Evolutionary conservation across 768 basidiomycete species (phyloP), one percentile per base, ranked within the genome.

Genomic region (Kondoa malvinella): DNA sequence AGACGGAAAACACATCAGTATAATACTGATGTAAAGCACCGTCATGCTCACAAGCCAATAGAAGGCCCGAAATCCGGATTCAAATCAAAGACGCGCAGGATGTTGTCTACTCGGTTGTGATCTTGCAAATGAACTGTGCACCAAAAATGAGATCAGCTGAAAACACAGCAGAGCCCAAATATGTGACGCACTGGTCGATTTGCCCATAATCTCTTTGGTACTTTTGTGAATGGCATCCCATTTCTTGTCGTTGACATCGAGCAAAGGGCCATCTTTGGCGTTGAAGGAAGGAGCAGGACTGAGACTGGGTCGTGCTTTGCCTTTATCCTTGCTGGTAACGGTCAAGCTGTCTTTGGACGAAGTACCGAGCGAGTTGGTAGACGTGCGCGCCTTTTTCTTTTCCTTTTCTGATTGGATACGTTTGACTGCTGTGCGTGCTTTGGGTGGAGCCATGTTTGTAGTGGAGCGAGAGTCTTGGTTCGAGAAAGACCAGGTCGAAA

Each of bases 31-130:
- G n/a, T 14, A 29, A 59, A 31, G 21, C 14, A 8, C 14, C 21
- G 27, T 31, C 27, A 12, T 17, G 31, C 61, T 64, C 66, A 69
- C 56, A 89, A 81, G 0, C 88, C 87, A 26, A 86, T 78, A 71
- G 86, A 88, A 1, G 88, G 89, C 0, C 89, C 89, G 74, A 85
- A 92, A 71, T 88, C 84, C 67, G 86, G 86, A 1, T 85, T 83
- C 85, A 87, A 77, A 74, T 90, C 89, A 72, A 89, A 89, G n/a
- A 84, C 81, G 15, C 86, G 83, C 29, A 90, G 82, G 62, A 89
- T 87, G 58, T 86, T 81, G 69, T 87, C 81, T 2, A 89, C 80
- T 70, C 79, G 83, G 57, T 81, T 83, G 73, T 87, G 81, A 1
- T 79, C 80, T 70, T 85, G 79, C 0, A 77, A 80, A 75, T 90